Evolutionary conservation across 495 filamentous ascomycete species (phyloP).

Genomic region (Aspergillus coremiiformis): DNA sequence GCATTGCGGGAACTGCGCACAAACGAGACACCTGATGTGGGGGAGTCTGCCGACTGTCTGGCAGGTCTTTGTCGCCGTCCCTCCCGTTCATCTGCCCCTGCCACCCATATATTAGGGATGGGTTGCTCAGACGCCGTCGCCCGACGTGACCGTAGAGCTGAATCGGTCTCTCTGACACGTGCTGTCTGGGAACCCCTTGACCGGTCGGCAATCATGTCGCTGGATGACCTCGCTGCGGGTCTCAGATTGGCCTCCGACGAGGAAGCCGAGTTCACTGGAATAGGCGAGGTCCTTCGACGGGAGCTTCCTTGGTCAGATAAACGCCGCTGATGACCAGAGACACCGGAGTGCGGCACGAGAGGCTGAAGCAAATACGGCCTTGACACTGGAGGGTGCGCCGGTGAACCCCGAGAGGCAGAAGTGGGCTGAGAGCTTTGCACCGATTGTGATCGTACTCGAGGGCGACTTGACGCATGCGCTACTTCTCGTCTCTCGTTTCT

Average conservation of each 20-base stretch:
- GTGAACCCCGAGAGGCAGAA: slow-evolving; percentile 12
- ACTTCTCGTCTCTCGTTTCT: slow-evolving; percentile 21
- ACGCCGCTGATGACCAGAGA: slow-evolving; percentile 36
- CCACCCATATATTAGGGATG: slow-evolving; percentile 26
- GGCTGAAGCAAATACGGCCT: slow-evolving; percentile 50
- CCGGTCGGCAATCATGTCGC: slow-evolving; percentile 36
- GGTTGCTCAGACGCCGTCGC: slow-evolving; percentile 34
- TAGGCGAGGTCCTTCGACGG: slow-evolving; percentile 33
- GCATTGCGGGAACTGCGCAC: slow-evolving; percentile 4
- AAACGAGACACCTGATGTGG: slow-evolving; percentile 8
- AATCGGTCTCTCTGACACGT: slow-evolving; percentile 19
- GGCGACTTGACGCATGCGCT: slow-evolving; percentile 17
- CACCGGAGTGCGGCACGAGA: slow-evolving; percentile 22
- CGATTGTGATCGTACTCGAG: slow-evolving; percentile 31
- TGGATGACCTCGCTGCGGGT: slow-evolving; percentile 33
- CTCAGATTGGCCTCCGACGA: slow-evolving; percentile 33
- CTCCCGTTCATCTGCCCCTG: slow-evolving; percentile 23
- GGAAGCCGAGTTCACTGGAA: slow-evolving; percentile 27
- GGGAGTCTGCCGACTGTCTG: slow-evolving; percentile 18
- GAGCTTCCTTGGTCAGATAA: slow-evolving; percentile 43
- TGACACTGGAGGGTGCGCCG: slow-evolving; percentile 46
- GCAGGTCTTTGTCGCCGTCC: slow-evolving; percentile 16
- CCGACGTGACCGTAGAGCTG: slow-evolving; percentile 25
- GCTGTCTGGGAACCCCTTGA: slow-evolving; percentile 23
- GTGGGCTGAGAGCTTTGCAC: slow-evolving; percentile 20